phyloP scores from a whole-genome alignment of 441 rosid species.

The Macaranga tanarius region DNA sequence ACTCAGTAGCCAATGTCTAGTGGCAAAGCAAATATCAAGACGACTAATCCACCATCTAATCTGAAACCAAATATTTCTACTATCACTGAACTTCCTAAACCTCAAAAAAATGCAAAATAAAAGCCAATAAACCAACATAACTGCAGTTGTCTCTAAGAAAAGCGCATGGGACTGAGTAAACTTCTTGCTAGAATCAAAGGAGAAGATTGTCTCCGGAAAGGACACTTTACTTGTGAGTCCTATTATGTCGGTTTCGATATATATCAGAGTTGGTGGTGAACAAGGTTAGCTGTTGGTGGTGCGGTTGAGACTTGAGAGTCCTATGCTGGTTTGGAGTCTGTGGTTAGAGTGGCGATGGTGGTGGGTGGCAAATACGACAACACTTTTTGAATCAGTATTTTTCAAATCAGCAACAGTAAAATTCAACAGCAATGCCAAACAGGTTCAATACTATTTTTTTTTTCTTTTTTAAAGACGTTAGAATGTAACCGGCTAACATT shows the following conservation, averaged over 20 bases:
- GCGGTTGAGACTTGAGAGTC: no score
- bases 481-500: no score
- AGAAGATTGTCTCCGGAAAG: slow-evolving; percentile 64
- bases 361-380: no score
- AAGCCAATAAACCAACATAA: slow-evolving; percentile 78
- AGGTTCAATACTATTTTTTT: no score
- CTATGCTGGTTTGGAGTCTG: no score
- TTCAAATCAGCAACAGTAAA: no score
- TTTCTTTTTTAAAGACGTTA: no score
- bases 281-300: slow-evolving; percentile 43
- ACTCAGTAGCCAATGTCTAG: slow-evolving; percentile 97
- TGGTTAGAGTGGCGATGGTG: no score
- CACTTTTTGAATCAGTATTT: no score
- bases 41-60: slow-evolving; percentile 96
- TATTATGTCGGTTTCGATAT: slow-evolving; percentile 37
- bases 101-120: slow-evolving; percentile 65
- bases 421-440: no score
- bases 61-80: slow-evolving; percentile 65
- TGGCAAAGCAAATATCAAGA: slow-evolving; percentile 82
- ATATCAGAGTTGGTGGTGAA: slow-evolving; percentile 43
- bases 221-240: slow-evolving; percentile 42
- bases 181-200: slow-evolving; percentile 73
- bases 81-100: slow-evolving; percentile 77
- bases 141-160: slow-evolving; percentile 84
- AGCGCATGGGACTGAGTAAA: slow-evolving; percentile 92